Evolutionary conservation across 768 basidiomycete genomes (phyloP).

Genomic region (Termitomyces bulborhizus): DNA sequence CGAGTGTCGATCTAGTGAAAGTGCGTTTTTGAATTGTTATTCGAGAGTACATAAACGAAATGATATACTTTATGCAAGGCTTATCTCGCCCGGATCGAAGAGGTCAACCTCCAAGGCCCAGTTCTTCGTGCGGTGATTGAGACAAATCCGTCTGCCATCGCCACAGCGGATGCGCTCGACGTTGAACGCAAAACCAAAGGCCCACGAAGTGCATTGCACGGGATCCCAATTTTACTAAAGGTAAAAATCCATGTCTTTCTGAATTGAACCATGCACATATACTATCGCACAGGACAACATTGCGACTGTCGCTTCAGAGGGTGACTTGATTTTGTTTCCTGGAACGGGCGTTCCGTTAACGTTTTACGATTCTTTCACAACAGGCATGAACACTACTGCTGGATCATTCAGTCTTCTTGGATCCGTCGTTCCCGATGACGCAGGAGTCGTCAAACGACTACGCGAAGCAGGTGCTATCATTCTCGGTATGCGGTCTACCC

Average conservation of each 20-base stretch:
- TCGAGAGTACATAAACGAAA: neutral
- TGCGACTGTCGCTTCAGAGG: constrained; percentile 38
- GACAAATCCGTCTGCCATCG: constrained; percentile 45
- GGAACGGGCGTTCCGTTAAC: too few relatives aligned
- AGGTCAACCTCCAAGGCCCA: constrained; percentile 61
- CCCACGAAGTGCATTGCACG: constrained; percentile 43
- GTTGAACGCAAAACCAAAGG: constrained; percentile 33
- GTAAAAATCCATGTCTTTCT: constrained; percentile 16
- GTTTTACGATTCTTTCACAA: too few relatives aligned
- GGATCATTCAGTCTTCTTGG: constrained; percentile 37
- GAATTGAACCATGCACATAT: neutral
- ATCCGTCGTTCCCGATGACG: constrained; percentile 39
- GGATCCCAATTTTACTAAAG: constrained; percentile 48
- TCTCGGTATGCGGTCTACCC: constrained; percentile 23
- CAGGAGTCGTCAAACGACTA: constrained; percentile 37
- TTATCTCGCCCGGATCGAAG: constrained; percentile 60
- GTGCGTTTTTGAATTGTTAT: constrained; percentile 21
- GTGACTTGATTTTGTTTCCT: constrained; percentile 12
- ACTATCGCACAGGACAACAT: constrained; percentile 35
- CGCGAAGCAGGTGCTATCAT: constrained; percentile 39
- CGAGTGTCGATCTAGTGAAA: constrained; percentile 59
- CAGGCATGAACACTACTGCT: constrained; percentile 42
- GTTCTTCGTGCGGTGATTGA: constrained; percentile 54
- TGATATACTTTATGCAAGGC: constrained; percentile 30
- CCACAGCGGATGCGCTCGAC: constrained; percentile 45